phyloP scores from a whole-genome alignment of 208 protist species.

The Leishmania major region DNA sequence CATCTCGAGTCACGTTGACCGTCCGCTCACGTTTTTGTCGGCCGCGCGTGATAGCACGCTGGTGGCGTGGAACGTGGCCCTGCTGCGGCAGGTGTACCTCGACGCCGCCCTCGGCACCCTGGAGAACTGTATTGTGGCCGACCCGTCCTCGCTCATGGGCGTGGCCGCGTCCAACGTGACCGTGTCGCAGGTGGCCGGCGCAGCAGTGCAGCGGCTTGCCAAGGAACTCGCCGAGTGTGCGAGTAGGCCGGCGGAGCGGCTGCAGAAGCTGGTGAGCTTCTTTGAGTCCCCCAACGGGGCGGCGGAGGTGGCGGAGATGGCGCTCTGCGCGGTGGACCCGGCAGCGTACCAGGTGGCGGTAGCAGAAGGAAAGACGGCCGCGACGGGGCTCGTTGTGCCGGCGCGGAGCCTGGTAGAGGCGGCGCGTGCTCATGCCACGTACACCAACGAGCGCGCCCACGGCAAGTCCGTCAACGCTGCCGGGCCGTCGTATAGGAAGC shows the following conservation, averaged over 20 bases:
- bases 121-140: constrained; percentile 55
- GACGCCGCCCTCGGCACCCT: constrained; percentile 75
- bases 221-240: constrained; percentile 60
- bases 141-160: constrained; percentile 55
- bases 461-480: constrained; percentile 62
- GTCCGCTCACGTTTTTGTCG: constrained; percentile 92
- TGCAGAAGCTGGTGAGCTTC: constrained; percentile 65
- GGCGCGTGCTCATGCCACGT: constrained; percentile 42
- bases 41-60: constrained; percentile 86
- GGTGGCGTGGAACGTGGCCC: constrained; percentile 83
- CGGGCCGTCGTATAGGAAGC: constrained; percentile 59
- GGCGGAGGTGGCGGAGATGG: constrained; percentile 59
- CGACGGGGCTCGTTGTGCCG: constrained; percentile 54
- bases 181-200: constrained; percentile 48
- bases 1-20: constrained; percentile 74
- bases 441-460: constrained; percentile 67
- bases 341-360: constrained; percentile 34
- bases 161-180: constrained; percentile 35
- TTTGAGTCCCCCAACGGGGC: constrained; percentile 85
- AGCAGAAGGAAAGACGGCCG: constrained; percentile 30
- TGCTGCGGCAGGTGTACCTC: constrained; percentile 69
- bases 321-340: constrained; percentile 45
- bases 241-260: constrained; percentile 49
- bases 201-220: constrained; percentile 55
- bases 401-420: constrained; percentile 50